Percentiles rank a stretch among this genome's conserved stretches.
Conservation (phyloP, 73 alveolate genomes). For the Tetrahymena malaccensis region DNA sequence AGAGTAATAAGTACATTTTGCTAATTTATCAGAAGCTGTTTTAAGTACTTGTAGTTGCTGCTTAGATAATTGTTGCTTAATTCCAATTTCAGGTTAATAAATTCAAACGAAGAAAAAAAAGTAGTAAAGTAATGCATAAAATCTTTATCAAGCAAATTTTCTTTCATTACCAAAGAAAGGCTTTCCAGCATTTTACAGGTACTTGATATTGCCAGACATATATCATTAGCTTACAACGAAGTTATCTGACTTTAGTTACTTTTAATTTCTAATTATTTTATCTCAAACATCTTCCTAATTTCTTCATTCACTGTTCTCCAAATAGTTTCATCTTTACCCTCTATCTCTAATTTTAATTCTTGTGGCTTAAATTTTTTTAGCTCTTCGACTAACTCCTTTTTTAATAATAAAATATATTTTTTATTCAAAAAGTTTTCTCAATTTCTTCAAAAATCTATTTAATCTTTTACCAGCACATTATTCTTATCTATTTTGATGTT, state of each 20-base stretch:
- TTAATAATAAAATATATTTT: background rate
- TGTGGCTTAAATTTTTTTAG: background rate
- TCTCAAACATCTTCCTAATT: background rate
- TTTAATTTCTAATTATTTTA: background rate
- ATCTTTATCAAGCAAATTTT: background rate
- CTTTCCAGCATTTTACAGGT: background rate
- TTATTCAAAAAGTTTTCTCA: too few species aligned
- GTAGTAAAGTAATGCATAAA: background rate
- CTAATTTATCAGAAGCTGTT: background rate
- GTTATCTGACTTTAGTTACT: background rate
- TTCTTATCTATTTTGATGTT: background rate
- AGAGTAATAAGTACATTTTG: background rate
- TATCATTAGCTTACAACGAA: background rate
- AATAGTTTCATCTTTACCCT: background rate
- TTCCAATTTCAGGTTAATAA: background rate
- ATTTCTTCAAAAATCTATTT: background rate
- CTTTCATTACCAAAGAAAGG: background rate
- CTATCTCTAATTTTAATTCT: background rate
- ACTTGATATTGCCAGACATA: background rate
- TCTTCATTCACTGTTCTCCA: background rate
- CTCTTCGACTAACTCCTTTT: background rate
- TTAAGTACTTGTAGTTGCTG: background rate
- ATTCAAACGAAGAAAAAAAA: background rate
- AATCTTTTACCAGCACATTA: background rate
- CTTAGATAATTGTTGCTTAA: background rate